Conservation (phyloP, 2,329 filamentous ascomycete species). For the Fusarium napiforme region DNA sequence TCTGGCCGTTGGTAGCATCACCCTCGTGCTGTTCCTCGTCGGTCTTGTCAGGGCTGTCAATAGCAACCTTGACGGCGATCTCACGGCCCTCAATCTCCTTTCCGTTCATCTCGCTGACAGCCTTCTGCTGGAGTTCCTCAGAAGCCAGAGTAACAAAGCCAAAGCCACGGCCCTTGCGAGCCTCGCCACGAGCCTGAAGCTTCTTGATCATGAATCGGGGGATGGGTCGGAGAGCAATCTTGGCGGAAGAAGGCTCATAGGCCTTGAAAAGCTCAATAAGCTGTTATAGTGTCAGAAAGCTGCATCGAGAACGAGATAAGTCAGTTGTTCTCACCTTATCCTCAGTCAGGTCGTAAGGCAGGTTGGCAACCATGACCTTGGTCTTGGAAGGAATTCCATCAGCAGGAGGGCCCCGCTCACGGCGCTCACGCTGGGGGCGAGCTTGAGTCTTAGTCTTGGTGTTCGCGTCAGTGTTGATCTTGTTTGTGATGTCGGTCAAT, state of each 20-base stretch:
- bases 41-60: conserved; percentile 97
- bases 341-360: conserved; percentile 97
- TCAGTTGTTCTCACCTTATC: conserved; percentile 77
- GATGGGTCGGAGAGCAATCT: conserved; percentile 98
- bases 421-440: conserved; percentile 69
- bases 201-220: conserved; percentile 99
- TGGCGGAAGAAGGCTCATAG: conserved; percentile 93
- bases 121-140: conserved; percentile 97
- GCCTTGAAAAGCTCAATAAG: conserved; percentile 96
- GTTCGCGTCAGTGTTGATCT: conserved; percentile 66
- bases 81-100: conserved; percentile 99
- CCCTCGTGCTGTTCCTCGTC: conserved; percentile 76
- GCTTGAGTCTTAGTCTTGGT: conserved; percentile 68
- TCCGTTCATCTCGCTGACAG: conserved; percentile 97
- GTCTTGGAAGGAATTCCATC: conserved; percentile 98
- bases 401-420: conserved; percentile 93
- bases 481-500: conserved; percentile 71
- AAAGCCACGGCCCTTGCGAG: conserved; percentile 98
- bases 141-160: conserved; percentile 96
- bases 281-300: conserved; percentile 60
- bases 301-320: background rate
- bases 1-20: conserved; percentile 57
- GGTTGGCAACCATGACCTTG: conserved; percentile 99
- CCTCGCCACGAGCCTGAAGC: conserved; percentile 96
- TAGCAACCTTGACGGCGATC: conserved; percentile 99